Evolutionary conservation across 352 stramenopile species (phyloP).

Genomic region (Phytopythium mirpurense): DNA sequence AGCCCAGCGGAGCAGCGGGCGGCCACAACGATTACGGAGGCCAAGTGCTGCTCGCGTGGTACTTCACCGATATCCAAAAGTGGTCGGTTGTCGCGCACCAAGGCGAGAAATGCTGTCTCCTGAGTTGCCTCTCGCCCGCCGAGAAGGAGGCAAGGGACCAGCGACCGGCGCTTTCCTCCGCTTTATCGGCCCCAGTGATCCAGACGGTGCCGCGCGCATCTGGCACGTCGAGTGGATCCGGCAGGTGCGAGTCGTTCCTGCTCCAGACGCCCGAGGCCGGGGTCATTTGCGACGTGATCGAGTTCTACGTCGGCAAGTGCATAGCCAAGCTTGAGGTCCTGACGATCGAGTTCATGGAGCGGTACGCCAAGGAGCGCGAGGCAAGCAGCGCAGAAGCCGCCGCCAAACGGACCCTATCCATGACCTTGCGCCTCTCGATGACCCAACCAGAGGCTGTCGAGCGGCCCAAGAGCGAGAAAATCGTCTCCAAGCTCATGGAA

Average conservation of each 20-base stretch:
- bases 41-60: slow-evolving; percentile 57
- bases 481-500: neutral
- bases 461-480: slow-evolving; percentile 1
- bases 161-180: neutral
- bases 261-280: slow-evolving; percentile 52
- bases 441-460: neutral
- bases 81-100: slow-evolving; percentile 64
- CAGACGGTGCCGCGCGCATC: neutral
- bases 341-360: slow-evolving; percentile 20
- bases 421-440: neutral
- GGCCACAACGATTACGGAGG: slow-evolving; percentile 32
- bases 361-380: slow-evolving; percentile 1
- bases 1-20: neutral
- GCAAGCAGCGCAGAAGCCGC: neutral
- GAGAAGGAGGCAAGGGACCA: slow-evolving; percentile 1
- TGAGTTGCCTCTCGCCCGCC: slow-evolving; percentile 28
- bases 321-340: slow-evolving; percentile 73
- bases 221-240: neutral
- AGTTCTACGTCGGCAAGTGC: slow-evolving; percentile 77
- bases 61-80: slow-evolving; percentile 76
- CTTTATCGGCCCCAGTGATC: neutral
- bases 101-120: slow-evolving; percentile 46
- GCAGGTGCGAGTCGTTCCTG: slow-evolving; percentile 40
- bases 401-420: neutral
- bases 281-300: slow-evolving; percentile 55